Percentiles rank a stretch among this genome's conserved stretches.
Evolutionary conservation across 768 basidiomycete genomes (phyloP).

Genomic region (Aureoboletus auriporus): DNA sequence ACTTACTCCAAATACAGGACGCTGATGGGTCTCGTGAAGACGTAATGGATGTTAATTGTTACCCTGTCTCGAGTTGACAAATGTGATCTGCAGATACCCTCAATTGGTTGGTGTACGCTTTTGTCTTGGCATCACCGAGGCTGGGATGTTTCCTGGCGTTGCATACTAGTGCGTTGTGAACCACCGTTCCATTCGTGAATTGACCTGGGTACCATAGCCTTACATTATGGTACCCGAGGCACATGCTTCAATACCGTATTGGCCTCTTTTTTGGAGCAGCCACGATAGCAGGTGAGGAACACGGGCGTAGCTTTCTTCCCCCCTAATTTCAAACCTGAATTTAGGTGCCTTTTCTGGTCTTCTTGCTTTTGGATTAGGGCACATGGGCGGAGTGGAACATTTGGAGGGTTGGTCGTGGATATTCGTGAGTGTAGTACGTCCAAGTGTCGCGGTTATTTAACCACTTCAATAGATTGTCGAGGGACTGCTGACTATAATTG

Average conservation of each 20-base stretch:
- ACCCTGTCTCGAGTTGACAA: not conserved
- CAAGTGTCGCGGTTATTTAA: not conserved
- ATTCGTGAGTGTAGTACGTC: slow-evolving; percentile 39
- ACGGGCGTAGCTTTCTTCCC: not conserved
- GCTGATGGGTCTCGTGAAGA: slow-evolving; percentile 66
- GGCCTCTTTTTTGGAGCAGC: slow-evolving; percentile 66
- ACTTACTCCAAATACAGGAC: slow-evolving; percentile 36
- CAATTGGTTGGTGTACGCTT: slow-evolving; percentile 58
- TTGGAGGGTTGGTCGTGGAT: slow-evolving; percentile 66
- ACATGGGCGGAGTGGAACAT: slow-evolving; percentile 45
- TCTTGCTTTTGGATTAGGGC: slow-evolving; percentile 53
- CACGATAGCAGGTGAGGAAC: slow-evolving; percentile 44
- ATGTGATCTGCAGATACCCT: slow-evolving; percentile 44
- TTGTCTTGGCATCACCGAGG: slow-evolving; percentile 63
- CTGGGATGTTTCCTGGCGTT: slow-evolving; percentile 70
- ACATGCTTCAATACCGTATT: slow-evolving; percentile 55
- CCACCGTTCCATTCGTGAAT: not conserved
- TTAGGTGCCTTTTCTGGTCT: slow-evolving; percentile 54
- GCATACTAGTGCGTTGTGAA: slow-evolving; percentile 57
- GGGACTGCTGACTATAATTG: slow-evolving; percentile 55
- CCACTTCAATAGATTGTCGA: slow-evolving; percentile 12
- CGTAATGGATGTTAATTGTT: slow-evolving; percentile 28
- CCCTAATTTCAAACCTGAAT: not conserved
- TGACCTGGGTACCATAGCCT: slow-evolving; percentile 33
- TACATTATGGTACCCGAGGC: slow-evolving; percentile 66